phyloP scores from a whole-genome alignment of 2,329 filamentous ascomycete species.

The Herpotrichia juniperi region DNA sequence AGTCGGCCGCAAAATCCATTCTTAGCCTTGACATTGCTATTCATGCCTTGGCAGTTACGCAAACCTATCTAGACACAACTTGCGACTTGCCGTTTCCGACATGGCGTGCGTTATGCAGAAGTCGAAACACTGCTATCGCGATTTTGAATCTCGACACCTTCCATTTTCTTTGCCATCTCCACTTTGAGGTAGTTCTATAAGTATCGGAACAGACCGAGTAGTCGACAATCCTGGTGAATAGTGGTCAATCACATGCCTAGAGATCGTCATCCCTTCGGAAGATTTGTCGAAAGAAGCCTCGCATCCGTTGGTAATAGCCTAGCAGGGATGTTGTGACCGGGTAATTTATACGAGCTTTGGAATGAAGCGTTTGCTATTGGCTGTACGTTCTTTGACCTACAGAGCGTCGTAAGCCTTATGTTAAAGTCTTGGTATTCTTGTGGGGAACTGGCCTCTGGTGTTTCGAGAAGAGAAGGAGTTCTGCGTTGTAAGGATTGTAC shows the following conservation, averaged over 20 bases:
- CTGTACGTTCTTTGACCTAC: no score
- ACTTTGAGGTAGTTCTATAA: no score
- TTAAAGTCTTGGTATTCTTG: not conserved
- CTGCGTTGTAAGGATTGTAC: not conserved
- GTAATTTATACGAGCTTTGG: slow-evolving; percentile 3
- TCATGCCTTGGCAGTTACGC: not conserved
- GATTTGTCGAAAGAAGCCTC: slow-evolving; percentile 2
- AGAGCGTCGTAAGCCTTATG: slow-evolving; percentile 8
- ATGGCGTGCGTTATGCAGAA: not conserved
- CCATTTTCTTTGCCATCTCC: not conserved
- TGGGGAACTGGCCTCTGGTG: not conserved
- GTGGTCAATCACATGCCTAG: slow-evolving; percentile 1
- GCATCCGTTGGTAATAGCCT: not conserved
- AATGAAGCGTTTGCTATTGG: not conserved
- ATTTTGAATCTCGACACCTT: not conserved
- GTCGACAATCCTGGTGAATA: not conserved
- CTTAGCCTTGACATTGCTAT: not conserved
- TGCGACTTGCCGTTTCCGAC: not conserved
- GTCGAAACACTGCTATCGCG: not conserved
- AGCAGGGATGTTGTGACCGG: not conserved
- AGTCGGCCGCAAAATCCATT: not conserved
- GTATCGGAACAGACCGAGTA: no score
- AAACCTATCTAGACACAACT: not conserved
- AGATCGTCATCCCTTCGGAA: slow-evolving; percentile 4
- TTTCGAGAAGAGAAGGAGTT: not conserved